Evolutionary conservation across 1,139 yeast species (phyloP).

Genomic region (Geotrichum fermentans): DNA sequence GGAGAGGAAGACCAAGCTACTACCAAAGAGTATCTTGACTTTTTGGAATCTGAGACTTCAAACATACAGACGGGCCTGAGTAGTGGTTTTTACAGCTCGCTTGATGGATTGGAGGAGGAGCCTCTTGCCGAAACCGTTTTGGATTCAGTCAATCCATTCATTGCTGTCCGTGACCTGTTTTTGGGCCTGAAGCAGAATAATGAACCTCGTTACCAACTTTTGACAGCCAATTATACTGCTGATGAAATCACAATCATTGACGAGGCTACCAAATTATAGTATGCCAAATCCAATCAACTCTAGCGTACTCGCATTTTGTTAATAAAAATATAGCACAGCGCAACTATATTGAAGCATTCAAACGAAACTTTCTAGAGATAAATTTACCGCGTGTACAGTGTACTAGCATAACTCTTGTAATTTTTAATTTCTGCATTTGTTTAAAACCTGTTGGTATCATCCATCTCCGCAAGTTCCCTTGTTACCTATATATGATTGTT

Average conservation of each 20-base stretch:
- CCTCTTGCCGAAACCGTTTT: conserved; percentile 74
- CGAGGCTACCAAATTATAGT: conserved; percentile 19
- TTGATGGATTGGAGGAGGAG: conserved; percentile 67
- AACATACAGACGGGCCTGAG: conserved; percentile 20
- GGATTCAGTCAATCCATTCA: conserved; percentile 64
- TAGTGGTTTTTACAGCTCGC: conserved; percentile 35
- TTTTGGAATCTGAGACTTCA: conserved; percentile 30
- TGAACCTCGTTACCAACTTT: conserved; percentile 31
- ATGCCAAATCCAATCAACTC: no score
- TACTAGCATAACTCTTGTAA: no score
- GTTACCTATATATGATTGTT: no score
- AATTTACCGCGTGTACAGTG: no score
- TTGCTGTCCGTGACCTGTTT: conserved; percentile 45
- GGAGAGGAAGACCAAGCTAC: conserved; percentile 33
- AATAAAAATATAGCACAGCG: no score
- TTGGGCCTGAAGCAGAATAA: conserved; percentile 32
- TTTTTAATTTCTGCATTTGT: no score
- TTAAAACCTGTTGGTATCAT: no score
- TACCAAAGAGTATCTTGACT: conserved; percentile 35
- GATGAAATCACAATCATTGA: conserved; percentile 36
- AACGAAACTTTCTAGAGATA: no score
- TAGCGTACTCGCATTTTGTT: no score
- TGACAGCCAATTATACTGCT: conserved; percentile 32
- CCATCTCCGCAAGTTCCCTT: no score
- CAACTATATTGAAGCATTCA: background rate